Evolutionary conservation across 2,329 filamentous ascomycete genomes (phyloP), one percentile per base, ranked within the genome.

Genomic region (Stagonosporopsis cucurbitacearum): DNA sequence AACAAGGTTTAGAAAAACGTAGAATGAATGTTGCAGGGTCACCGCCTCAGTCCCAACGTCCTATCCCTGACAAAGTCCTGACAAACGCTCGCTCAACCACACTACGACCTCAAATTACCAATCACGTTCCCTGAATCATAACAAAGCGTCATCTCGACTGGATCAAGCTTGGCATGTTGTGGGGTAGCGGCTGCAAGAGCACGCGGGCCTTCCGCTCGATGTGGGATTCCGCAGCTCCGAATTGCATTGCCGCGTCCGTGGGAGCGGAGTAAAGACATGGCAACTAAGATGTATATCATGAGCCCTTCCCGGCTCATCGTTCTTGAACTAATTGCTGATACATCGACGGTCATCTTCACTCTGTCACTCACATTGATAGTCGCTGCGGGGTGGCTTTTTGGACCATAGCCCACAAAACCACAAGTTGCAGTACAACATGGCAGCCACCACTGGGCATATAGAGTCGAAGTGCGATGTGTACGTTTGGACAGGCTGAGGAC

Each of bases 401-500:
- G 46, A 46, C 35, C 36, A 12, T 47, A 9, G 26, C 12, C 20
- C 20, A 8, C 6, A 28, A 13, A 20, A 19, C 13, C 11, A 8
- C 11, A 12, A 8, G 25, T 26, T 9, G 2, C 19, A 15, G n/a
- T 20, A 12, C 25, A 30, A 30, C 6, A 73, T 72, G 70, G 54
- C 67, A 8, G 59, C 52, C 8, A 37, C 59, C 12, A 37, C 59
- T 11, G 63, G 62, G 7, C 47, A 51, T 12, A 23, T 47, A 6
- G 70, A 73, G 45, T 73, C 73, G 2, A 72, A 64, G 59, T 75
- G 73, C 62, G 72, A 75, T 51, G 71, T 75, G 72, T 73, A 43
- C 49, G 71, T 65, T 15, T n/a, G 4, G 15, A 17, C 17, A 2
- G 17, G 0, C 6, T 11, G 22, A 15, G 28, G 26, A 15, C 7